A percentile compares a stretch with the other conserved stretches of the same genome.
Conservation (phyloP, 257 asterid genomes). For the Nicotiana undulata region DNA sequence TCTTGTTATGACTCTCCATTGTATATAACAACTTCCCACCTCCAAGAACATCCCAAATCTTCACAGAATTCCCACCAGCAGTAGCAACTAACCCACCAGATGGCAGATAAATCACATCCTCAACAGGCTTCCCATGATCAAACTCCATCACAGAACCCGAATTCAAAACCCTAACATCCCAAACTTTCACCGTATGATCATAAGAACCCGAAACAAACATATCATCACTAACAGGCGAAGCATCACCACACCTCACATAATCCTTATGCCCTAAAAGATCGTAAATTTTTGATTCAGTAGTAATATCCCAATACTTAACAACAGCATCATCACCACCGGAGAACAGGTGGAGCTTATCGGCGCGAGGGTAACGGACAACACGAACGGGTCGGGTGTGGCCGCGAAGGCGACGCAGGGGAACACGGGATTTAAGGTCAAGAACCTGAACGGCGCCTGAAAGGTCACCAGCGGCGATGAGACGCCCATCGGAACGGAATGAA, state of each 20-base stretch:
- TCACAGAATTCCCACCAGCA: slow-evolving; percentile 73
- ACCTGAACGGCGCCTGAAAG: slow-evolving; percentile 60
- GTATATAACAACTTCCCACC: slow-evolving; percentile 82
- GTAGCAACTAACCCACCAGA: slow-evolving; percentile 87
- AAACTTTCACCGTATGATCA: slow-evolving; percentile 64
- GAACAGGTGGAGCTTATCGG: slow-evolving; percentile 70
- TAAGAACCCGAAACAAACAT: slow-evolving; percentile 82
- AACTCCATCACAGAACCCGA: slow-evolving; percentile 56
- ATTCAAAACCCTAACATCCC: slow-evolving; percentile 73
- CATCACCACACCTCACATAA: slow-evolving; percentile 83
- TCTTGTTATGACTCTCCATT: slow-evolving; percentile 92
- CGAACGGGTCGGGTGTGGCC: slow-evolving; percentile 74
- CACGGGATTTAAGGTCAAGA: slow-evolving; percentile 60
- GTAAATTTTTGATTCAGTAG: slow-evolving; percentile 42
- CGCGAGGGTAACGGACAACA: slow-evolving; percentile 54
- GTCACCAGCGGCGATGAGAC: slow-evolving; percentile 73
- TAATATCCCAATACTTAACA: slow-evolving; percentile 88
- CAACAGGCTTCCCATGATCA: slow-evolving; percentile 83
- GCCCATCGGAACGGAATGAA: slow-evolving; percentile 71
- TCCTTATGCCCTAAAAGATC: slow-evolving; percentile 79
- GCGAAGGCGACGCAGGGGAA: slow-evolving; percentile 52
- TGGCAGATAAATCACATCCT: slow-evolving; percentile 81
- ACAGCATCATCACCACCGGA: slow-evolving; percentile 90
- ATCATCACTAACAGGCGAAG: slow-evolving; percentile 69
- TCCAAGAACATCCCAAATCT: slow-evolving; percentile 90